Base-by-base conservation (phyloP, 345 rosid species). In the Murraya paniculata region DNA sequence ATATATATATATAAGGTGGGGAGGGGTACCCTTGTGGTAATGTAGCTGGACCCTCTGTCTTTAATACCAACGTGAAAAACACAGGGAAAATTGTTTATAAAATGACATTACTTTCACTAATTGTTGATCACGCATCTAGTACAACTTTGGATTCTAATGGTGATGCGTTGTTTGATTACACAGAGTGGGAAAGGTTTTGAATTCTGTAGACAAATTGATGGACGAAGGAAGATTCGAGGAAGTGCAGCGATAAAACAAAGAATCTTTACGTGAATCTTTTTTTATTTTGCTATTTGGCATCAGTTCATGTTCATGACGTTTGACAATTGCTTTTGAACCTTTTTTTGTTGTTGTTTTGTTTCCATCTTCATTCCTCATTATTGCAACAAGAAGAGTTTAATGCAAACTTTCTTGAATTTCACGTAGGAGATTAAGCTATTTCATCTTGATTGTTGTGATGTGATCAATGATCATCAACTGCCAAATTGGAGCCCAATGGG, bases 191-290 rank as follows among this genome's bases (percentile, higher is more conserved):
- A 72, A 4, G 0, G 21, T 53, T 36, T 72, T 3, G n/a, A 56
- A 28, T 13, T 13, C 10, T 1, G 45, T 6, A 21, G 45, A 22
- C 7, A 22, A 73, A 36, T 58, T 1, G 35, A 73, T 21, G 5
- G 33, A 25, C 57, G 1, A 4, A 62, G 60, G 77, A 74, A 74
- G 77, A 74, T 74, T 74, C 77, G 41, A 25, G 70, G 77, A 74
- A 74, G 70, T 21, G 70, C 45, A 18, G 1, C 10, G 68, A 41
- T 16, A 25, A 41, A 60, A 16, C 1, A 4, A 28, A 4, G 38
- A 6, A 25, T 61, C 27, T 39, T 60, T 45, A 13, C 6, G 0
- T 68, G 71, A 68, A 69, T 69, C 33, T 2, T 0, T 41, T 36
- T 45, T 62, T 30, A 45, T 30, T 1, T 9, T 21, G 60, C 62